Base-by-base conservation (phyloP, 495 filamentous ascomycete species). In the Penicillium bialowiezense region DNA sequence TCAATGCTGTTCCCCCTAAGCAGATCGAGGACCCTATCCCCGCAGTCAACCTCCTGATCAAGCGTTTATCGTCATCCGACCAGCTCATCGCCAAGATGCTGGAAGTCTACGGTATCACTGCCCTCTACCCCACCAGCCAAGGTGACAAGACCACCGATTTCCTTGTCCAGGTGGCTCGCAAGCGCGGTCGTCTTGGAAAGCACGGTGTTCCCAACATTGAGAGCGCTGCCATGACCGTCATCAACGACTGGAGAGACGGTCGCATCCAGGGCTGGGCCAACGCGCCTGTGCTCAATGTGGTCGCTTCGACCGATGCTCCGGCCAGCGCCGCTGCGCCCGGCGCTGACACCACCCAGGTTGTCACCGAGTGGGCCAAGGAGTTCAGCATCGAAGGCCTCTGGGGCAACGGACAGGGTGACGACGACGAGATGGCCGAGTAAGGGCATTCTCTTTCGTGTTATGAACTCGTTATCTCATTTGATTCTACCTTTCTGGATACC, bases 371-470 rank as follows among this genome's bases (percentile, higher is more conserved):
- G 95, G 89, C 91, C 3, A 81, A 86, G 65, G 95, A 97, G 71
- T 97, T 98, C 68, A 91, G 91, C 74, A 77, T 98, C 28, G 93
- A 97, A 59, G 93, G 91, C 0, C 64, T 98, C n/a, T 95, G 88
- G 87, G 89, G 87, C 1, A 82, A 88, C 65, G 78, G 73, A 17
- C 65, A 72, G 40, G 66, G 55, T 44, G 73, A 75, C 56, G 69
- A 60, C 26, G 67, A 70, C 33, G 69, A 68, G 64, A 76, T 71
- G 73, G 67, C 60, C 38, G 71, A 73, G 58, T 74, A 71, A 51
- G 56, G 29, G 52, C n/a, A 29, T 24, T 44, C 18, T 26, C 17
- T 41, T 44, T 51, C 48, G 42, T 24, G 47, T 65, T 51, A 64
- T 46, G 52, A 64, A 44, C 37, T 50, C 52, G 49, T 60, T 65